These are phyloP conservation scores for Ceratobasidium sp. DNA, from an alignment of 1,284 basidiomycete species.

Conservation along the genomic window DNA sequence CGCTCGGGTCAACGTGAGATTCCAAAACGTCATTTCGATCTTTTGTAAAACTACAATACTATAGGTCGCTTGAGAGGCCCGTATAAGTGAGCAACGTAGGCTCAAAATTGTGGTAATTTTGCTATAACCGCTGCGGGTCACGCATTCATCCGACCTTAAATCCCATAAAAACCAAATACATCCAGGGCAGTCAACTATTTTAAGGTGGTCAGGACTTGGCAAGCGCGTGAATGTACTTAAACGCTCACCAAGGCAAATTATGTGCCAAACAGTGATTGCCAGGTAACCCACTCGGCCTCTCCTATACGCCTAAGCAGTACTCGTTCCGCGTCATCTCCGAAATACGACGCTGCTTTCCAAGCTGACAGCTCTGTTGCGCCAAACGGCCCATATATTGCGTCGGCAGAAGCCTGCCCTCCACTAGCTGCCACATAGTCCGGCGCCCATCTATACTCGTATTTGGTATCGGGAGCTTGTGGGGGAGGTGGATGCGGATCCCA, in stretches of 20 bases:
- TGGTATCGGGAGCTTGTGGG: constrained; percentile 27
- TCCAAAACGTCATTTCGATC: neutral
- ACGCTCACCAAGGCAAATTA: constrained; percentile 9
- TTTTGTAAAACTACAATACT: neutral
- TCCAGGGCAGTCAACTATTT: neutral
- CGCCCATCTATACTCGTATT: constrained; percentile 84
- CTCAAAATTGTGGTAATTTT: no score
- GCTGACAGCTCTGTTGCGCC: constrained; percentile 77
- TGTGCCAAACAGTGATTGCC: constrained; percentile 57
- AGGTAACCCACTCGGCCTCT: constrained; percentile 77
- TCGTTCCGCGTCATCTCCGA: constrained; percentile 78
- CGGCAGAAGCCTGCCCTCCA: constrained; percentile 57
- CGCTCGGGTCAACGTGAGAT: neutral
- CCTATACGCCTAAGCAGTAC: constrained; percentile 71
- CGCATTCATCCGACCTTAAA: neutral
- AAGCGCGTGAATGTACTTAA: neutral
- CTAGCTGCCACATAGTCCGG: constrained; percentile 61
- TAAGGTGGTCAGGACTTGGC: neutral
- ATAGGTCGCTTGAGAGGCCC: no score
- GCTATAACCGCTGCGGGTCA: no score
- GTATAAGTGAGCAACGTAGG: no score
- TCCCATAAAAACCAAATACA: neutral
- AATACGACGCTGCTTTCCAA: constrained; percentile 82
- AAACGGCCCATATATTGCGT: constrained; percentile 80
- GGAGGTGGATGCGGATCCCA: constrained; percentile 69